Evolutionary conservation across 176 grass and related monocot species (phyloP).

Genomic region (Rhynchospora breviuscula): DNA sequence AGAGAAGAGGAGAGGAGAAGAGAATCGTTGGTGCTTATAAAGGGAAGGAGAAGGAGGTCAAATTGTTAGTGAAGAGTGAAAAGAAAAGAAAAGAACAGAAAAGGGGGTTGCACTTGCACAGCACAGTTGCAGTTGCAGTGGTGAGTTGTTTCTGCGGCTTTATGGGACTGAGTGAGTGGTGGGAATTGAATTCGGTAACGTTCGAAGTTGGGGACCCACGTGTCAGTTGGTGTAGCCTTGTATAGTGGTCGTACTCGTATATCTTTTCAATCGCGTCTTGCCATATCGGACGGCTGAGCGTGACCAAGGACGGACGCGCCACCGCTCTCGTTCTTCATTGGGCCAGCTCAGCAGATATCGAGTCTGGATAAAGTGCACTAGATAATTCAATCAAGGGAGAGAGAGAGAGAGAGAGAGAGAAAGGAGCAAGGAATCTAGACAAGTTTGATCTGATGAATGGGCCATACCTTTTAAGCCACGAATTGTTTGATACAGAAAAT

Average conservation of each 20-base stretch:
- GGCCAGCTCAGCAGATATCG: constrained; percentile 51
- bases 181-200: constrained; percentile 32
- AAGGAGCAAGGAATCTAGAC: background rate
- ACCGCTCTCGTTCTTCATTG: constrained; percentile 41
- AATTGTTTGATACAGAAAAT: too few species aligned
- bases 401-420: background rate
- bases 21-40: background rate
- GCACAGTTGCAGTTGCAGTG: too few species aligned
- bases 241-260: background rate
- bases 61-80: background rate
- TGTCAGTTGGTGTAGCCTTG: background rate
- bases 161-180: constrained; percentile 34
- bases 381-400: background rate
- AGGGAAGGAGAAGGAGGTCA: background rate
- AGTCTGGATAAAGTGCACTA: constrained; percentile 47
- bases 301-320: constrained; percentile 12
- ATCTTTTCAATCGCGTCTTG: background rate
- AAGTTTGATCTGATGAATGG: background rate
- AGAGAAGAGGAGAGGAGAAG: constrained; percentile 1
- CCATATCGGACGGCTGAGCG: constrained; percentile 16
- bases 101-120: too few species aligned
- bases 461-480: background rate
- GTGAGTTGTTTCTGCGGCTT: constrained; percentile 1
- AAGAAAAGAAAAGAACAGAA: background rate
- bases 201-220: background rate